These are phyloP conservation scores for Candida pseudoviswanathii DNA, from an alignment of 1,139 yeast genomes.

Conservation along the genomic window DNA sequence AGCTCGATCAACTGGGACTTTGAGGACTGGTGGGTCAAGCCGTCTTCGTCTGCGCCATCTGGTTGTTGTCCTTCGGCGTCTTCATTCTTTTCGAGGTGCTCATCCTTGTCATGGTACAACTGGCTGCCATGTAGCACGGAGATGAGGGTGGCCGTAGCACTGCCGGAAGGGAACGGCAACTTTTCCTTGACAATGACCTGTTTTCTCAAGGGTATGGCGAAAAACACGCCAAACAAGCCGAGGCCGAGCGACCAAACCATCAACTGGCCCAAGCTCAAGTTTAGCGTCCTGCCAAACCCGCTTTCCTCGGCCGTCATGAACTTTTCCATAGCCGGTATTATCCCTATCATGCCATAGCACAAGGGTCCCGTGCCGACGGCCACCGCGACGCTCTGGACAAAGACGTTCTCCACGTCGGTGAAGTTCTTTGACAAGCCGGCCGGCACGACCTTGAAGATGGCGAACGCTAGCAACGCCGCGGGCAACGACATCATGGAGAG, in stretches of 20 bases:
- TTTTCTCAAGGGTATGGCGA: conserved; percentile 84
- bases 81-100: background rate
- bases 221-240: conserved; percentile 93
- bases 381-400: conserved; percentile 88
- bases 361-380: conserved; percentile 98
- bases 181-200: conserved; percentile 86
- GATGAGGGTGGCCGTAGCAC: conserved; percentile 92
- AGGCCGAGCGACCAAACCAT: conserved; percentile 82
- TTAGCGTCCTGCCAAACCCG: conserved; percentile 52
- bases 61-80: background rate
- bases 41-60: conserved; percentile 1
- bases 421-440: conserved; percentile 45
- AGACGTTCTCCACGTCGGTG: conserved; percentile 91
- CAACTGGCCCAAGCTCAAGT: conserved; percentile 51
- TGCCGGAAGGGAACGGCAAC: conserved; percentile 91
- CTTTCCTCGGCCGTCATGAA: conserved; percentile 77
- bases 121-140: conserved; percentile 80
- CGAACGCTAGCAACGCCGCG: conserved; percentile 84
- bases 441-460: conserved; percentile 65
- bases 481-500: conserved; percentile 99
- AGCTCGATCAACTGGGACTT: conserved; percentile 8
- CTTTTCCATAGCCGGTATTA: conserved; percentile 95
- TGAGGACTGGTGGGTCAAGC: conserved; percentile 10
- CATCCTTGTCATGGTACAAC: conserved; percentile 43
- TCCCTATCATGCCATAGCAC: conserved; percentile 93